phyloP scores from a whole-genome alignment of 805 yeast species.

The Lipomyces oligophaga region DNA sequence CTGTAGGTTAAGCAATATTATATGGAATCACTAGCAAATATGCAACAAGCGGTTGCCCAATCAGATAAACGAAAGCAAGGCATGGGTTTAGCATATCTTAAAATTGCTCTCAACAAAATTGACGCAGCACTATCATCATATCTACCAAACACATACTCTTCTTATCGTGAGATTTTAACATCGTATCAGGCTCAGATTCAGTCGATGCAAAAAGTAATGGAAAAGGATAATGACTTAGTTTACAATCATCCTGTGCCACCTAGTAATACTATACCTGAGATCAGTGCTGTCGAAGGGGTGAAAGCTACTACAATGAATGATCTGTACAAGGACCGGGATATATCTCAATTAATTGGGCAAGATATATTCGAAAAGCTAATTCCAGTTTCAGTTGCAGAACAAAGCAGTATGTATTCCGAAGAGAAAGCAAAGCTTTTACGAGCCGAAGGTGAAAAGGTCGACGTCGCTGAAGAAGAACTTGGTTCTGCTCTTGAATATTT shows the following conservation, averaged over 20 bases:
- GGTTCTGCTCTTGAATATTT: slow-evolving; percentile 75
- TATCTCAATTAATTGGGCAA: slow-evolving; percentile 47
- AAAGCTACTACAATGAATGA: slow-evolving; percentile 51
- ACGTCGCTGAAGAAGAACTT: slow-evolving; percentile 74
- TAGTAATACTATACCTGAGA: slow-evolving; percentile 54
- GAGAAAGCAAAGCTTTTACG: slow-evolving; percentile 76
- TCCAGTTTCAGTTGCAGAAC: slow-evolving; percentile 83
- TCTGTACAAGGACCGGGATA: slow-evolving; percentile 44
- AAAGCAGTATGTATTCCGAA: slow-evolving; percentile 82
- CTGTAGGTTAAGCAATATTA: slow-evolving; percentile 44
- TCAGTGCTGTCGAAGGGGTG: slow-evolving; percentile 66
- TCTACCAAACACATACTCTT: slow-evolving; percentile 29
- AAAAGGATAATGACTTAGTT: slow-evolving; percentile 84
- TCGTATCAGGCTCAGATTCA: slow-evolving; percentile 31
- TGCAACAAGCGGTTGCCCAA: slow-evolving; percentile 40
- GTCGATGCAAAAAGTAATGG: slow-evolving; percentile 42
- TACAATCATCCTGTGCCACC: slow-evolving; percentile 77
- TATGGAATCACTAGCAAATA: slow-evolving; percentile 52
- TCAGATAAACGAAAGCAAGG: slow-evolving; percentile 64
- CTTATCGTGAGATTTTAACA: slow-evolving; percentile 29
- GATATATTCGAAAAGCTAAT: slow-evolving; percentile 74
- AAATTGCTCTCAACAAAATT: slow-evolving; percentile 44
- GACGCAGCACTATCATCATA: slow-evolving; percentile 31
- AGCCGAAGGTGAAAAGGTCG: slow-evolving; percentile 66
- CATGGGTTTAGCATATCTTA: slow-evolving; percentile 64